Evolutionary conservation across 495 filamentous ascomycete species (phyloP).

Genomic region (Coniosporium apollinis): DNA sequence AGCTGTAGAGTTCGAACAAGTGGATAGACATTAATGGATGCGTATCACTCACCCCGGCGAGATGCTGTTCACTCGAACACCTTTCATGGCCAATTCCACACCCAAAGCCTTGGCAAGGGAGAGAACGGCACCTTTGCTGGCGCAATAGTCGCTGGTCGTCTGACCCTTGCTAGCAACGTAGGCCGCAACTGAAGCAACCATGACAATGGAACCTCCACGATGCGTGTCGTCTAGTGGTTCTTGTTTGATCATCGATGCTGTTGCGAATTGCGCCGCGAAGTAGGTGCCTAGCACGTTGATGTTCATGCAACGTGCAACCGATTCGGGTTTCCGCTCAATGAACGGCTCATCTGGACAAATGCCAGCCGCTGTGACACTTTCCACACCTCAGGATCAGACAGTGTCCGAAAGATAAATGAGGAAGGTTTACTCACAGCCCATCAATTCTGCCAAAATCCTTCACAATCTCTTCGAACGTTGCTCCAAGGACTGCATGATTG

Average conservation of each 20-base stretch:
- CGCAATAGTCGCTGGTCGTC: no score
- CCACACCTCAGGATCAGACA: no score
- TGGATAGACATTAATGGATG: no score
- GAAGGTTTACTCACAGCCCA: slow-evolving; percentile 2
- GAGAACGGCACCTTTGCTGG: not conserved
- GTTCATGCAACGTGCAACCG: slow-evolving; percentile 4
- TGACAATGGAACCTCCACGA: slow-evolving; percentile 2
- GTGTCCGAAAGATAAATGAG: no score
- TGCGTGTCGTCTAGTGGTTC: slow-evolving; percentile 1
- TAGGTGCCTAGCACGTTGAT: slow-evolving; percentile 13
- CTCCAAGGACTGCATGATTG: slow-evolving; percentile 1
- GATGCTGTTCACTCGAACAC: slow-evolving; percentile 2
- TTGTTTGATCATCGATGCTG: slow-evolving; percentile 7
- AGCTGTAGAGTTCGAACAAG: no score
- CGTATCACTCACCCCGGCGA: slow-evolving; percentile 3
- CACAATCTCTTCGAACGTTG: slow-evolving; percentile 1
- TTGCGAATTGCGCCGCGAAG: slow-evolving; percentile 9
- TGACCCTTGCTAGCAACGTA: no score
- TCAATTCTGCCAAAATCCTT: slow-evolving; percentile 4
- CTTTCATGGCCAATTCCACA: not conserved
- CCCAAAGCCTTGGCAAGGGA: not conserved
- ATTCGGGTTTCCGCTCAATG: slow-evolving; percentile 5
- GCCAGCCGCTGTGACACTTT: slow-evolving; percentile 15
- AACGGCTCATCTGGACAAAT: slow-evolving; percentile 12
- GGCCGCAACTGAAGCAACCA: not conserved